Evolutionary conservation across 106 monocot genomes (phyloP).

Genomic region (Dendrobium chrysotoxum): DNA sequence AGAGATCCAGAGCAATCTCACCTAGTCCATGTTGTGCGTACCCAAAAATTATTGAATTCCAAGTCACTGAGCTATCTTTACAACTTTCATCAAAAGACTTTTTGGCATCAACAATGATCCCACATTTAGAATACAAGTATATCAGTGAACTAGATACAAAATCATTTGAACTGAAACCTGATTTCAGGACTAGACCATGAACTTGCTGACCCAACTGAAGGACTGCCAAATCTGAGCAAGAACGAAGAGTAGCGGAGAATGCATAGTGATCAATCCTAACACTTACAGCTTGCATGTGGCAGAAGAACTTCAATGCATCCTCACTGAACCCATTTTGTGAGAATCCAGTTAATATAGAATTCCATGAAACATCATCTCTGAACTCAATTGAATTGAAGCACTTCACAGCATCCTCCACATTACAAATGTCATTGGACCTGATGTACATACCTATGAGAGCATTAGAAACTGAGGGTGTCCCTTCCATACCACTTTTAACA

Average conservation of each 20-base stretch:
- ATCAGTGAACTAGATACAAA: constrained; percentile 72
- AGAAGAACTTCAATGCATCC: constrained; percentile 63
- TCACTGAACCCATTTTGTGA: constrained; percentile 48
- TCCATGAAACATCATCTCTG: constrained; percentile 66
- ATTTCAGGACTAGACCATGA: constrained; percentile 38
- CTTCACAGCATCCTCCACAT: constrained; percentile 47
- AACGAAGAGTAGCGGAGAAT: constrained; percentile 52
- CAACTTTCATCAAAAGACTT: constrained; percentile 42
- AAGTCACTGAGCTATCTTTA: constrained; percentile 50
- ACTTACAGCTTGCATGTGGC: constrained; percentile 30
- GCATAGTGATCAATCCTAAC: constrained; percentile 47
- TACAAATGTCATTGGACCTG: constrained; percentile 18
- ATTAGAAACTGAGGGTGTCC: constrained; percentile 34
- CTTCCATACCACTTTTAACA: constrained; percentile 39
- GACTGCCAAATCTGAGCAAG: constrained; percentile 66
- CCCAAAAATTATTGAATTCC: constrained; percentile 77
- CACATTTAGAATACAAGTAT: constrained; percentile 76
- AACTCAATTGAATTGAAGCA: constrained; percentile 45
- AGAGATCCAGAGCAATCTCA: constrained; percentile 37
- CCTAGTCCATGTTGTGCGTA: constrained; percentile 71
- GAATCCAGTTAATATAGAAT: constrained; percentile 62
- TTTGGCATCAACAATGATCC: constrained; percentile 48
- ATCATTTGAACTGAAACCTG: constrained; percentile 43
- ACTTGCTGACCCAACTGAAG: constrained; percentile 58
- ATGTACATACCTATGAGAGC: constrained; percentile 64